These are phyloP conservation scores for Mallotus repandus DNA, from an alignment of 441 rosid species.

Conservation along the genomic window DNA sequence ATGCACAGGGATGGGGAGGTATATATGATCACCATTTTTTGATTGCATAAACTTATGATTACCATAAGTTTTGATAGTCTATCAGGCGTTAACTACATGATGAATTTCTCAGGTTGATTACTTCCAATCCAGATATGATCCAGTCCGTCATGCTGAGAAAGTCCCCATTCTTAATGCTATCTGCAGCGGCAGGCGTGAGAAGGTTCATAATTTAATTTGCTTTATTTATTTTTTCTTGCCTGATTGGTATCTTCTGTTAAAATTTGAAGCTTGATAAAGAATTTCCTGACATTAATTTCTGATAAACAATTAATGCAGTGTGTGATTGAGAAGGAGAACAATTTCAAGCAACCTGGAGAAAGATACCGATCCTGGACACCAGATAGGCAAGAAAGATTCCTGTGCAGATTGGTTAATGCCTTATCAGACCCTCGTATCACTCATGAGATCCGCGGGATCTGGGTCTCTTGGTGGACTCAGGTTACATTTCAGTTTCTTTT, in stretches of 20 bases:
- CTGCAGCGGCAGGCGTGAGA: constrained; percentile 77
- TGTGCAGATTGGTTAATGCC: constrained; percentile 75
- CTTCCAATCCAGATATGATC: constrained; percentile 89
- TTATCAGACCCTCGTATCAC: constrained; percentile 85
- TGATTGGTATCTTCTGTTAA: neutral
- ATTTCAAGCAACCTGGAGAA: constrained; percentile 97
- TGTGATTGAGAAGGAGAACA: constrained; percentile 80
- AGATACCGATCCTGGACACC: constrained; percentile 81
- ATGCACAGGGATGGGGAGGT: constrained; percentile 98
- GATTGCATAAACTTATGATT: too few relatives aligned
- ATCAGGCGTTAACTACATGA: constrained; percentile 3
- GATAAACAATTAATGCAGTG: constrained; percentile 39
- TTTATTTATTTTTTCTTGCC: neutral
- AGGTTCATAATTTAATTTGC: constrained; percentile 37
- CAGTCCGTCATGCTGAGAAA: constrained; percentile 71
- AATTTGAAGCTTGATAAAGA: neutral
- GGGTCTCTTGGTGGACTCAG: constrained; percentile 95
- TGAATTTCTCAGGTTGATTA: constrained; percentile 65
- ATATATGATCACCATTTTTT: neutral
- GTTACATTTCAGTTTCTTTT: constrained; percentile 28
- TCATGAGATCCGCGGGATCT: constrained; percentile 73
- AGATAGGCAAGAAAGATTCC: constrained; percentile 87
- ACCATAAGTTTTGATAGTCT: constrained; percentile 17
- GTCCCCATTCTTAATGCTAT: constrained; percentile 50
- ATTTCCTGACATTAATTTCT: constrained; percentile 2